These are phyloP conservation scores for Aspergillus bombycis DNA, from an alignment of 2,329 filamentous ascomycete species.

Conservation along the genomic window DNA sequence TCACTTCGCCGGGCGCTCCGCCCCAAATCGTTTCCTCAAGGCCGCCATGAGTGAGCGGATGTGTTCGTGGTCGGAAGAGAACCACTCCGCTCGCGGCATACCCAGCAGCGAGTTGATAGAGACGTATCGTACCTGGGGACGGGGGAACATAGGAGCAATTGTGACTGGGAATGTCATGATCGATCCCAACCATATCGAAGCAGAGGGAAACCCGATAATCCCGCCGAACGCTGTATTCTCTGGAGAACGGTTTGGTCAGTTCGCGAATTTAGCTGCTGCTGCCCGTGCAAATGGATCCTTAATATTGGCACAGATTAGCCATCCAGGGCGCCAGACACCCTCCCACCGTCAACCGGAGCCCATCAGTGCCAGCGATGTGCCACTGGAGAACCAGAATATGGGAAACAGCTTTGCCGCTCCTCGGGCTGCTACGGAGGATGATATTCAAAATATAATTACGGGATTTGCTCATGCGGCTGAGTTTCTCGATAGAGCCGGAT, in stretches of 20 bases:
- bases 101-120: conserved; percentile 58
- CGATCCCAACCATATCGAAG: conserved; percentile 61
- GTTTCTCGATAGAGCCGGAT: conserved; percentile 66
- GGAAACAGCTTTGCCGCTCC: conserved; percentile 41
- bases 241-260: conserved; percentile 63
- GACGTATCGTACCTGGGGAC: conserved; percentile 64
- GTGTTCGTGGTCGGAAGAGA: conserved; percentile 61
- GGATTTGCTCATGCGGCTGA: conserved; percentile 65
- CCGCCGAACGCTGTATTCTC: conserved; percentile 53
- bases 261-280: conserved; percentile 58
- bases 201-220: conserved; percentile 62
- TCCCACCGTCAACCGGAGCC: conserved; percentile 51
- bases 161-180: conserved; percentile 67
- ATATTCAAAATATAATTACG: conserved; percentile 56
- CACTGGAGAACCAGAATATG: conserved; percentile 40
- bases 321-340: conserved; percentile 62
- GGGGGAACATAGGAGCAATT: conserved; percentile 59
- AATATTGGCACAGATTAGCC: conserved; percentile 63
- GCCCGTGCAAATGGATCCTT: conserved; percentile 61
- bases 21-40: conserved; percentile 69
- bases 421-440: conserved; percentile 32
- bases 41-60: conserved; percentile 68
- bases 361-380: conserved; percentile 55
- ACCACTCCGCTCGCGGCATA: conserved; percentile 56
- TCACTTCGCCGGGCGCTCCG: conserved; percentile 56